Base-by-base conservation (phyloP, 257 asterid species). In the Anisodus tanguticus region DNA sequence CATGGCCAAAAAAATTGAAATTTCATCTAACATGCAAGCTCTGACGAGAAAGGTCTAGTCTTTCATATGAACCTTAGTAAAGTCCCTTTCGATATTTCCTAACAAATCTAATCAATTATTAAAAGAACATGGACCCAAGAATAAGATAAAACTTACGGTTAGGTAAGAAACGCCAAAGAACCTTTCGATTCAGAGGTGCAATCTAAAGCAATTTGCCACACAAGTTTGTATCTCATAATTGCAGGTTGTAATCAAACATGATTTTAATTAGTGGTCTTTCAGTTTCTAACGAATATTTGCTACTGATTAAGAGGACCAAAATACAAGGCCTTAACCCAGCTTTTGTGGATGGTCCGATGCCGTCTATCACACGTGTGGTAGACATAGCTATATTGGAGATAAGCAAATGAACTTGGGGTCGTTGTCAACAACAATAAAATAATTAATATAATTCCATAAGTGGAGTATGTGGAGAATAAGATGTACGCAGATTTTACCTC, bases 31-130 rank as follows among this genome's bases (percentile, higher is more conserved):
- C 81, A 76, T 76, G 47, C 63, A 51, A 22, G 12, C 7, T 76
- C 6, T 76, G 26, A 76, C 45, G 8, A 51, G 47, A 51, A 26
- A 51, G 45, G 81, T 51, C 63, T 76, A 22, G 63, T 76, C 81
- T 76, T 76, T 51, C 43, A 26, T 76, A 9, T 31, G 26, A 76
- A 51, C 41, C 45, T 22, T 13, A 51, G 63, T 6, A 22, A 13
- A 51, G 47, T 76, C 47, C 63, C 81, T 51, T 22, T 51, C 81
- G 11, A 76, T 4, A 76, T 76, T 76, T 76, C 41, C 47, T 12
- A 7, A 51, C 47, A 51, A 26, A 76, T 76, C 22, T 51, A 76
- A 51, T 51, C 63, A 76, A 26, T 51, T 51, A 76, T 51, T 49
- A 22, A 11, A 72, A 74, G 19, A 74, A 49, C 22, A 22, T 49